Base-by-base conservation (phyloP, 1,284 basidiomycete genomes). In the Veloboletus limbatus region DNA sequence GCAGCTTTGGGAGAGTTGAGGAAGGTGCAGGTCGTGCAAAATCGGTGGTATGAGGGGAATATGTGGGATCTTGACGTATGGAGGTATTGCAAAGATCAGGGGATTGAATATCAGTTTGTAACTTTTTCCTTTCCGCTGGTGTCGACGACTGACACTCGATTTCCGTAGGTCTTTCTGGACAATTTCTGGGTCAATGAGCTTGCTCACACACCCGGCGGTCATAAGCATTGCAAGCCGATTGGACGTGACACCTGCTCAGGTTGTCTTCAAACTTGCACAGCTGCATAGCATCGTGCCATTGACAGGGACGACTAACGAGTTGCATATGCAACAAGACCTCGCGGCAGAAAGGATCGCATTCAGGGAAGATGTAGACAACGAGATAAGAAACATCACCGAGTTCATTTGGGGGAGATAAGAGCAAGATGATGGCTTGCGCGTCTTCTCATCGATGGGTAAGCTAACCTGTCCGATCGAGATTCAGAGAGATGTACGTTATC, bases 41-140 rank as follows among this genome's bases (percentile, higher is more conserved):
- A 91, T 64, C 67, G 88, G 43, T 92, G 89, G 89, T 84, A 81
- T 55, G 81, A 91, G 60, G 81, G 82, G 9, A 92, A 90, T 55
- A 72, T 67, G 5, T 92, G 88, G 85, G 87, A 91, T 57, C 71
- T 69, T 48, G 72, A 74, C 2, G 80, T 85, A 5, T 69, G 76
- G 54, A 62, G 63, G 42, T 83, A 79, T 55, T 85, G 82, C 57
- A 70, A 61, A 49, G 63, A 73, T 43, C 69, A 81, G 40, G 77
- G 67, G 8, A 82, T 87, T 17, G 75, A 80, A 60, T 91, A 91
- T 56, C 85, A 90, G 85, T 89, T 51, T 49, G 81, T 70, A 16
- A 27, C 20, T 28, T 47, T n/a, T 51, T 28, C 21, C 18, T 24
- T 26, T 13, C 10, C n/a, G 1, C 14, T 8, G 8, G 32, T 36